A percentile compares a stretch with the other conserved stretches of the same genome.
Conservation (phyloP, 495 filamentous ascomycete genomes). For the Clohesyomyces aquaticus region DNA sequence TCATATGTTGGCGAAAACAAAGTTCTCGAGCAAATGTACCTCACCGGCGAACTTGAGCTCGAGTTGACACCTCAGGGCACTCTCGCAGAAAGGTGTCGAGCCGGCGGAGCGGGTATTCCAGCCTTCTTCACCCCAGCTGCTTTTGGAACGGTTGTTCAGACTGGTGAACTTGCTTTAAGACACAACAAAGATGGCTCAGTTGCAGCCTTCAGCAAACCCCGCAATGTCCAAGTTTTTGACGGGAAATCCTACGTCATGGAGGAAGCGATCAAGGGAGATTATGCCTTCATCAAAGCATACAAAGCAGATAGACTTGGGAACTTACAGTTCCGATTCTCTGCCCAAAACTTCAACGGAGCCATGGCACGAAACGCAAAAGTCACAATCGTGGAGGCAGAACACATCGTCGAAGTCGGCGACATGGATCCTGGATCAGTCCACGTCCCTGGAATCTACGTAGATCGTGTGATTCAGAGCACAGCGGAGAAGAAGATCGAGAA, state of each 20-base stretch:
- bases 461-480: conserved; percentile 64
- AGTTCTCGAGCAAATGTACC: conserved; percentile 64
- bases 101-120: conserved; percentile 68
- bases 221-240: conserved; percentile 63
- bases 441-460: conserved; percentile 66
- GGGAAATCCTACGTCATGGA: conserved; percentile 66
- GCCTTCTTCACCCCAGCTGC: conserved; percentile 70
- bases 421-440: conserved; percentile 63
- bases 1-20: conserved; percentile 68
- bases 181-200: conserved; percentile 58
- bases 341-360: conserved; percentile 61
- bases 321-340: conserved; percentile 59
- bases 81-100: conserved; percentile 63
- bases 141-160: conserved; percentile 63
- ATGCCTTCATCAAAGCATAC: conserved; percentile 65
- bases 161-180: conserved; percentile 61
- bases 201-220: conserved; percentile 57
- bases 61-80: conserved; percentile 70
- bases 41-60: conserved; percentile 63
- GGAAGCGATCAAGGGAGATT: conserved; percentile 64
- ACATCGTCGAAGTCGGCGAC: conserved; percentile 64
- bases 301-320: conserved; percentile 70
- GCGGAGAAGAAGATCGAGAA: conserved; percentile 60
- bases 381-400: conserved; percentile 69
- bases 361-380: conserved; percentile 62